phyloP scores from a whole-genome alignment of 495 filamentous ascomycete species.

The Penicillium cosmopolitanum region DNA sequence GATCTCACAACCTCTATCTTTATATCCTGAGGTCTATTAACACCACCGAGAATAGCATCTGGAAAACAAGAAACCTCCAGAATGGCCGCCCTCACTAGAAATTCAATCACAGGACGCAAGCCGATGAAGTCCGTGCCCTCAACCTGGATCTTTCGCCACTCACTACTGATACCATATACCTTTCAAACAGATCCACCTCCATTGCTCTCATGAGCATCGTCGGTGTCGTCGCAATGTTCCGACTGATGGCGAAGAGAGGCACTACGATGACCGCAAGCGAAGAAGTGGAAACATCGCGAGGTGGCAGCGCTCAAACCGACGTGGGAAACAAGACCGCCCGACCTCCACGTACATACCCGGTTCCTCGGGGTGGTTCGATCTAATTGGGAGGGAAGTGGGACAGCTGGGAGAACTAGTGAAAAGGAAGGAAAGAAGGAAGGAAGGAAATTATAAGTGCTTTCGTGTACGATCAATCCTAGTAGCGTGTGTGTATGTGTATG shows the following conservation, averaged over 20 bases:
- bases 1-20: neutral
- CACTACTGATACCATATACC: neutral
- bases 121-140: constrained; percentile 8
- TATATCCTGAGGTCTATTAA: too few relatives aligned
- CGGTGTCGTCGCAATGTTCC: constrained; percentile 25
- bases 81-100: constrained; percentile 6
- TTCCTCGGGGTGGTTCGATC: constrained; percentile 1
- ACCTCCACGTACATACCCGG: constrained; percentile 6
- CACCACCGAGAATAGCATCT: too few relatives aligned
- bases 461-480: constrained; percentile 6
- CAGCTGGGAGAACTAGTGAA: neutral
- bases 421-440: neutral
- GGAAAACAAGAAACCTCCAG: neutral
- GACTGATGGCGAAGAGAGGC: constrained; percentile 15
- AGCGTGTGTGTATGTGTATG: neutral
- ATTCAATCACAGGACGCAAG: neutral
- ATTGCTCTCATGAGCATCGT: constrained; percentile 23
- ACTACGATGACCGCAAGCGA: constrained; percentile 14
- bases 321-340: constrained; percentile 13
- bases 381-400: neutral
- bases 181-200: constrained; percentile 17
- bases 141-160: neutral
- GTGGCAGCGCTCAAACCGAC: constrained; percentile 15
- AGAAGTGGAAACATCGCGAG: constrained; percentile 17
- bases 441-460: neutral